Conservation (phyloP, 2,329 filamentous ascomycete species). For the Cylindrodendrum hubeiense region DNA sequence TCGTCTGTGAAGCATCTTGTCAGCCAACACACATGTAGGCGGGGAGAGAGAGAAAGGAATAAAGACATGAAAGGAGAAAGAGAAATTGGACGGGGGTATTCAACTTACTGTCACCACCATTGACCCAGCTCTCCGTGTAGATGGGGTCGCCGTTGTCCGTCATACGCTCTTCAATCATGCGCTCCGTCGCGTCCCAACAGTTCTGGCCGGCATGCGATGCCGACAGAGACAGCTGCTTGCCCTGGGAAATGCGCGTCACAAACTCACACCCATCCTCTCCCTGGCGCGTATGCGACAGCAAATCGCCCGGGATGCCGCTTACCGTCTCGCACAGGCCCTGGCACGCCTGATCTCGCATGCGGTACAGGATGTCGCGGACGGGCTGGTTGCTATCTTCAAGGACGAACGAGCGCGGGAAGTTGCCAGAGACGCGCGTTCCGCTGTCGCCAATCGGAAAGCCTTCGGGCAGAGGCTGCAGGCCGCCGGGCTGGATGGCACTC, state of each 20-base stretch:
- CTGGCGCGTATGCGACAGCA: not conserved
- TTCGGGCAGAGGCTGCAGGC: not conserved
- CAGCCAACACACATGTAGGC: not conserved
- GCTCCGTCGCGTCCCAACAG: not conserved
- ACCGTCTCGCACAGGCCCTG: not conserved
- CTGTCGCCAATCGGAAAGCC: not conserved
- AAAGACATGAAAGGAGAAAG: too few species aligned
- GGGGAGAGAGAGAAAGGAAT: not conserved
- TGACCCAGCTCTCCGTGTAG: not conserved
- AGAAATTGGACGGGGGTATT: not conserved
- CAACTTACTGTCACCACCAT: not conserved
- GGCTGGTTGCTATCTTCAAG: not conserved
- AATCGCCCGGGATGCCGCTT: not conserved
- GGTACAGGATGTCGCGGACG: not conserved
- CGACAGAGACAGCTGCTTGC: not conserved
- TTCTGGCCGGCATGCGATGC: not conserved
- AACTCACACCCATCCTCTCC: not conserved
- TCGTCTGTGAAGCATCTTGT: not conserved
- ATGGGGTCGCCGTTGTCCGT: not conserved
- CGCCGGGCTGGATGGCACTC: not conserved
- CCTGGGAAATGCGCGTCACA: not conserved
- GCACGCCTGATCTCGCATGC: not conserved
- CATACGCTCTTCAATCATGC: slow-evolving; percentile 1
- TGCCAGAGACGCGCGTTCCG: not conserved
- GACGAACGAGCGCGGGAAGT: not conserved